Percentiles rank a stretch among this genome's conserved stretches.
Evolutionary conservation across 73 alveolate genomes (phyloP).

Genomic region (Breviolum minutum): DNA sequence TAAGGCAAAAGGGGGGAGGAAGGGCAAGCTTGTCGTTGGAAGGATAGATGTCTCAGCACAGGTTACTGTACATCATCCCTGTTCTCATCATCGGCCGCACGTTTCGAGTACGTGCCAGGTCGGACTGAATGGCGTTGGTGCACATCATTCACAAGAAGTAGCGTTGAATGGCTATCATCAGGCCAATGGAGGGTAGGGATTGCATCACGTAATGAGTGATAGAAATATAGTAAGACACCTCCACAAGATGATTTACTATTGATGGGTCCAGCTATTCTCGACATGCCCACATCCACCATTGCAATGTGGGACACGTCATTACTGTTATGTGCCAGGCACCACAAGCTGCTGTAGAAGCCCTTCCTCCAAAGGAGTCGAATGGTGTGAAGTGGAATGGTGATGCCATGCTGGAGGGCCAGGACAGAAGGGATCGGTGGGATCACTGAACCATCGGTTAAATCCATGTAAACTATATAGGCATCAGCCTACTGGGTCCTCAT

Average conservation of each 20-base stretch:
- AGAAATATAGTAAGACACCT: too few relatives aligned
- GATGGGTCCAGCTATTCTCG: too few relatives aligned
- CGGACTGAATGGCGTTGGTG: background rate
- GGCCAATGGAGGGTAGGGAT: background rate
- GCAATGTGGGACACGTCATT: background rate
- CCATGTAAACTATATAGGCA: too few relatives aligned
- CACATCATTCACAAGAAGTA: background rate
- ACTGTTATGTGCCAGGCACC: background rate
- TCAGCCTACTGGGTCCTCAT: background rate
- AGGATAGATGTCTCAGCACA: too few relatives aligned
- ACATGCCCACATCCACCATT: background rate
- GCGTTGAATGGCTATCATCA: slow-evolving; percentile 18
- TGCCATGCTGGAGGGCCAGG: background rate
- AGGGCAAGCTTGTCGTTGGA: background rate
- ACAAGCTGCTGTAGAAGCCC: background rate
- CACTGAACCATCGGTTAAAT: background rate
- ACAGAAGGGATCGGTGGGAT: background rate
- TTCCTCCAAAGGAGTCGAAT: background rate
- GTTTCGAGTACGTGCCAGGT: background rate
- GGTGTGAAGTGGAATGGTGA: background rate
- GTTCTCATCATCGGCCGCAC: too few relatives aligned
- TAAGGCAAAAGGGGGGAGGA: background rate
- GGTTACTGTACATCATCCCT: too few relatives aligned
- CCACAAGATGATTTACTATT: too few relatives aligned
- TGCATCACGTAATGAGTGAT: too few relatives aligned